Evolutionary conservation across 208 protist species (phyloP).

Genomic region (Leishmania mexicana): DNA sequence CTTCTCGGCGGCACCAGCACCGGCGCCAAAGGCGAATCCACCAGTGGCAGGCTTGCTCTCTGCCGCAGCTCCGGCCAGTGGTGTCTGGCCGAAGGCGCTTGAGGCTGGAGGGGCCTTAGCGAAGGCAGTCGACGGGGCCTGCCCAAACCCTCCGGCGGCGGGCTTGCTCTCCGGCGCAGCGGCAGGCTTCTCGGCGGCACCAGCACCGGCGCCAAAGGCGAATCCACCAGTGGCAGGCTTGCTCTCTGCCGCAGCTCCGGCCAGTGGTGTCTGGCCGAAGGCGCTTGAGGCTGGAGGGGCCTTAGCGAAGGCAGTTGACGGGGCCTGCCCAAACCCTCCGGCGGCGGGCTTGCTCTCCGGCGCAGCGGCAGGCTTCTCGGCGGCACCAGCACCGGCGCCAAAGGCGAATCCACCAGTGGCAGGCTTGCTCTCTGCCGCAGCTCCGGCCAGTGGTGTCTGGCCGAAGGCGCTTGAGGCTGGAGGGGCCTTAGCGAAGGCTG

Average conservation of each 20-base stretch:
- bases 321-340: background rate
- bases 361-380: background rate
- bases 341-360: background rate
- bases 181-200: background rate
- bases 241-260: background rate
- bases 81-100: background rate
- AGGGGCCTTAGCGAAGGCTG: no score
- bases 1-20: conserved; percentile 1
- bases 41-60: conserved; percentile 5
- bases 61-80: background rate
- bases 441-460: background rate
- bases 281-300: no score
- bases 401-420: background rate
- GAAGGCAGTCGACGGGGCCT: conserved; percentile 3
- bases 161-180: conserved; percentile 5
- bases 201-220: conserved; percentile 3
- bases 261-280: no score
- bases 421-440: background rate
- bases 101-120: conserved; percentile 1
- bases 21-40: conserved; percentile 9
- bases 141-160: background rate
- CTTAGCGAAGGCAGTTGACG: no score
- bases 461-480: no score
- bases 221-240: background rate
- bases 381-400: background rate